Conservation (phyloP, 31 red algal genomes). For the Bonnemaisonia californica region DNA sequence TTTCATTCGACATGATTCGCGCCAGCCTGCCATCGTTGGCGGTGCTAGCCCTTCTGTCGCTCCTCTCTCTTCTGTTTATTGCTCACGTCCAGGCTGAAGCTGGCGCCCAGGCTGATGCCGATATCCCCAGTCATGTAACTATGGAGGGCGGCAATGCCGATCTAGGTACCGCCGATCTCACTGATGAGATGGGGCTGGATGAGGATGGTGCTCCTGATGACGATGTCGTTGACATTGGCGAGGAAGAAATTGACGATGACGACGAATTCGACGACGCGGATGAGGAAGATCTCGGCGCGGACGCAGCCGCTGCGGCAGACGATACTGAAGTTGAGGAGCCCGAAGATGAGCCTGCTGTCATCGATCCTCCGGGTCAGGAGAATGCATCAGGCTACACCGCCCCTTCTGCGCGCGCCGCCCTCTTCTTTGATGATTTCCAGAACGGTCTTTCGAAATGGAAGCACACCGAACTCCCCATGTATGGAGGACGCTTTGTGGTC, state of each 20-base stretch:
- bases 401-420: constrained; percentile 34
- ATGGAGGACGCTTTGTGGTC: constrained; percentile 63
- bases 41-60: too few relatives aligned
- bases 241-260: constrained; percentile 24
- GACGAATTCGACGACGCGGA: constrained; percentile 35
- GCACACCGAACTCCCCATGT: constrained; percentile 38
- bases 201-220: constrained; percentile 31
- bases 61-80: too few relatives aligned
- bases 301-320: too few relatives aligned
- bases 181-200: constrained; percentile 6
- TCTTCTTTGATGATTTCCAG: constrained; percentile 88
- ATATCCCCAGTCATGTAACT: neutral
- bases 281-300: constrained; percentile 4
- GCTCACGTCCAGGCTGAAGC: too few relatives aligned
- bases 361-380: constrained; percentile 67
- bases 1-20: too few relatives aligned
- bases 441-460: constrained; percentile 69
- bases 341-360: constrained; percentile 40
- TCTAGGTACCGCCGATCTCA: constrained; percentile 21
- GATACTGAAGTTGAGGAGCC: too few relatives aligned
- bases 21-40: too few relatives aligned
- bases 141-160: constrained; percentile 17
- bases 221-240: constrained; percentile 24
- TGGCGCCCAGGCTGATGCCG: too few relatives aligned
- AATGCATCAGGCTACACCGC: constrained; percentile 49